These are phyloP conservation scores for Solanum bulbocastanum DNA, from an alignment of 257 asterid genomes.

Conservation along the genomic window DNA sequence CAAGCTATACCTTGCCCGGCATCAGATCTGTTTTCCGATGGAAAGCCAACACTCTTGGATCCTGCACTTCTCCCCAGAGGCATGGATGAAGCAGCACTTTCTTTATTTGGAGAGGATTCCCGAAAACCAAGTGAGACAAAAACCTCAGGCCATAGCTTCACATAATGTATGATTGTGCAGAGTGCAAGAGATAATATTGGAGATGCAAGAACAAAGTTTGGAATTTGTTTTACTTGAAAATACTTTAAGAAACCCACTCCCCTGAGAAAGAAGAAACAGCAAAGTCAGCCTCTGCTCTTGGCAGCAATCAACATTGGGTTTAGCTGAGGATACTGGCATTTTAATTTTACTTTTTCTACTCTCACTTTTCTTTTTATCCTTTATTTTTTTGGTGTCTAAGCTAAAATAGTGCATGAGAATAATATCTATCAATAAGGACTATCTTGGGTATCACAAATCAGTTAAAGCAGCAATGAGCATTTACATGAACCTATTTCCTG, in stretches of 20 bases:
- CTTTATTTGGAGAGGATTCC: conserved; percentile 20
- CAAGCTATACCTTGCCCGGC: conserved; percentile 38
- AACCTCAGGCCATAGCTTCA: conserved; percentile 60
- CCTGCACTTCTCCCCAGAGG: conserved; percentile 17
- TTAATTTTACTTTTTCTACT: background rate
- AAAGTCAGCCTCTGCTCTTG: background rate
- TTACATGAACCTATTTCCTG: background rate
- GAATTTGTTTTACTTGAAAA: conserved; percentile 79
- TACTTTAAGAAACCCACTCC: conserved; percentile 88
- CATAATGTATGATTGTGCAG: conserved; percentile 53
- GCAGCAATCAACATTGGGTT: background rate
- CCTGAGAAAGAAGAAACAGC: conserved; percentile 37
- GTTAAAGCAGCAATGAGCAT: background rate
- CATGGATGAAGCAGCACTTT: conserved; percentile 16
- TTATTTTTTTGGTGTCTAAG: background rate
- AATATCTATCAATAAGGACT: background rate
- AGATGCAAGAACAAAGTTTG: conserved; percentile 84
- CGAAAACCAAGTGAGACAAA: conserved; percentile 69
- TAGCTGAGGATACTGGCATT: background rate
- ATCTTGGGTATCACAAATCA: background rate
- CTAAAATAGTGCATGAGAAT: background rate
- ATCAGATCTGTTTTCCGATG: conserved; percentile 12
- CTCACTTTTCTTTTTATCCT: background rate
- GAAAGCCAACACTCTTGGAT: conserved; percentile 9
- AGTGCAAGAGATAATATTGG: conserved; percentile 74